Percentiles rank a stretch among this genome's conserved stretches.
Evolutionary conservation across 805 yeast species (phyloP).

Genomic region (Soucietia sequanensis): DNA sequence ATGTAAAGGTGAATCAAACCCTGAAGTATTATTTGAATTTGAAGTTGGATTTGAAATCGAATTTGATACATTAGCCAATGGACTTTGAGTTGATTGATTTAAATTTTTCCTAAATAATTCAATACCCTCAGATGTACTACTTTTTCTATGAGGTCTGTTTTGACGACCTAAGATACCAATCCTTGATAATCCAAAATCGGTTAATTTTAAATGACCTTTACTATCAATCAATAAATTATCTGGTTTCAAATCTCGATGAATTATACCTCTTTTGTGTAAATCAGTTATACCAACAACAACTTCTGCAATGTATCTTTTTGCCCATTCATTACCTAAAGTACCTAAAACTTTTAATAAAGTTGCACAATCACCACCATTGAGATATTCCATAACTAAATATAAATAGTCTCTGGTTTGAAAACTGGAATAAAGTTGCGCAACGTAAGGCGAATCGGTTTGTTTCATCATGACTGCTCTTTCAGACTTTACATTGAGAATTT

Average conservation of each 20-base stretch:
- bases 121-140: slow-evolving; percentile 42
- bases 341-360: slow-evolving; percentile 81
- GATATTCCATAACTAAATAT: slow-evolving; percentile 92
- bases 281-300: slow-evolving; percentile 88
- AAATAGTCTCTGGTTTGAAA: slow-evolving; percentile 87
- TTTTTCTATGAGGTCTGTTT: slow-evolving; percentile 39
- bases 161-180: slow-evolving; percentile 88
- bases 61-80: slow-evolving; percentile 18
- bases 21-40: slow-evolving; percentile 3
- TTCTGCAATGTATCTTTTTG: slow-evolving; percentile 81
- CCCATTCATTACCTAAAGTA: slow-evolving; percentile 82
- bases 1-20: slow-evolving; percentile 23
- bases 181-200: slow-evolving; percentile 92
- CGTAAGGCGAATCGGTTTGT: slow-evolving; percentile 89
- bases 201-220: slow-evolving; percentile 84
- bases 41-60: slow-evolving; percentile 5
- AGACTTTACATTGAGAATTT: slow-evolving; percentile 88
- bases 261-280: slow-evolving; percentile 82
- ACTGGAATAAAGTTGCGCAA: slow-evolving; percentile 82
- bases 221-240: slow-evolving; percentile 87
- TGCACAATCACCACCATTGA: slow-evolving; percentile 95
- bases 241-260: slow-evolving; percentile 94
- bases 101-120: slow-evolving; percentile 36
- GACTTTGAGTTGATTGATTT: slow-evolving; percentile 16
- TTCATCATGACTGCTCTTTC: slow-evolving; percentile 99